phyloP scores from a whole-genome alignment of 192 early-diverging fungal species.

The Pilaira anomala region DNA sequence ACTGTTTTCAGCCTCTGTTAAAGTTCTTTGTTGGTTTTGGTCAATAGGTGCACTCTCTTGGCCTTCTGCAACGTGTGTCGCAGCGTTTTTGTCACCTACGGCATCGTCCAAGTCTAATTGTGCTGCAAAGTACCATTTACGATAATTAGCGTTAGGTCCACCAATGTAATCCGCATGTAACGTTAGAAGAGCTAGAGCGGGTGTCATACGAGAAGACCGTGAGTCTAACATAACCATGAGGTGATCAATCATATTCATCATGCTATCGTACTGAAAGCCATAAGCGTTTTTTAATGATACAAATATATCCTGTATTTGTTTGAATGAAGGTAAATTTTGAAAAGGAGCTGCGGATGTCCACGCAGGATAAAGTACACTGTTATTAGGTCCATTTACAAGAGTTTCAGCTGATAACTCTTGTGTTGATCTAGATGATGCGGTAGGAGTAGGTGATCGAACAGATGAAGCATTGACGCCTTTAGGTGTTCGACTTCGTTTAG shows the following conservation, averaged over 20 bases:
- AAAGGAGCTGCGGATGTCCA: conserved; percentile 51
- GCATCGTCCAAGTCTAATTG: conserved; percentile 62
- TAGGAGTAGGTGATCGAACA: not conserved
- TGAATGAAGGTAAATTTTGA: conserved; percentile 60
- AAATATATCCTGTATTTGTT: conserved; percentile 71
- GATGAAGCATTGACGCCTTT: conserved; percentile 7
- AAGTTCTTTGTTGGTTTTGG: conserved; percentile 19
- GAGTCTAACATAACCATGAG: conserved; percentile 80
- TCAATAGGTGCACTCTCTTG: not conserved
- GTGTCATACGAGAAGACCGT: conserved; percentile 72
- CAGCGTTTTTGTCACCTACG: conserved; percentile 31
- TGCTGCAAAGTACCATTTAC: conserved; percentile 82
- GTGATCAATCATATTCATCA: conserved; percentile 75
- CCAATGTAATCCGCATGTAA: conserved; percentile 81
- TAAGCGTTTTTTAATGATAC: conserved; percentile 63
- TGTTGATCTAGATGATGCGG: not conserved
- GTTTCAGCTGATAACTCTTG: conserved; percentile 10
- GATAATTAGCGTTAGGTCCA: conserved; percentile 79
- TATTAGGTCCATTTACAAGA: not conserved
- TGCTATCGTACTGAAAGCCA: conserved; percentile 77
- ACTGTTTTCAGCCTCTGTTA: conserved; percentile 45
- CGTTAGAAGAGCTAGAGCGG: conserved; percentile 65
- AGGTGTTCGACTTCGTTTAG: conserved; percentile 34
- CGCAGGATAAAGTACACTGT: conserved; percentile 28
- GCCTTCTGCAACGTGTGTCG: conserved; percentile 15